These are phyloP conservation scores for Cymodocea nodosa DNA, from an alignment of 116 monocot genomes.

Conservation along the genomic window DNA sequence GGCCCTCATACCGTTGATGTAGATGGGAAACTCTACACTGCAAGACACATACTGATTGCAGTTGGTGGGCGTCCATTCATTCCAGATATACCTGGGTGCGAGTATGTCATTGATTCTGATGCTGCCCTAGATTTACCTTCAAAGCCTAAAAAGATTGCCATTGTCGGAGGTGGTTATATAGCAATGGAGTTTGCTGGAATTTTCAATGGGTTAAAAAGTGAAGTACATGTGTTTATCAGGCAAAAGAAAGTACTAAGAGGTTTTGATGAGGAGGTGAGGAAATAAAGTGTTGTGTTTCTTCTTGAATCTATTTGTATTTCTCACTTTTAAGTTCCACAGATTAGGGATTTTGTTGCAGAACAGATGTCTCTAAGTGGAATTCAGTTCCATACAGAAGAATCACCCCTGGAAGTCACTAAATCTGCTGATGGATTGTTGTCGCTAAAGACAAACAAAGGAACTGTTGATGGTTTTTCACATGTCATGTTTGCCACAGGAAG, in stretches of 20 bases:
- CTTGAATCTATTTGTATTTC: not conserved
- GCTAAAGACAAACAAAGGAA: slow-evolving; percentile 84
- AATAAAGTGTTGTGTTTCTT: not conserved
- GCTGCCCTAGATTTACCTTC: slow-evolving; percentile 80
- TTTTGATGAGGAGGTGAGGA: slow-evolving; percentile 92
- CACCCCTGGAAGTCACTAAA: slow-evolving; percentile 75
- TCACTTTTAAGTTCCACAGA: slow-evolving; percentile 26
- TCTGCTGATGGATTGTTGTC: slow-evolving; percentile 66
- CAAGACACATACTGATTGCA: slow-evolving; percentile 80
- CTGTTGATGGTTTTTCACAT: slow-evolving; percentile 88
- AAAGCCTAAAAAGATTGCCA: slow-evolving; percentile 89
- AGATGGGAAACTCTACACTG: slow-evolving; percentile 83
- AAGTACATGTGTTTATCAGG: slow-evolving; percentile 92
- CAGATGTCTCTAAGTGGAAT: slow-evolving; percentile 95
- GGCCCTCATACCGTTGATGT: slow-evolving; percentile 90
- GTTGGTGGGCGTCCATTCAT: slow-evolving; percentile 84
- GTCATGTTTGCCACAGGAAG: slow-evolving; percentile 99
- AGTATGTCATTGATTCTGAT: slow-evolving; percentile 95
- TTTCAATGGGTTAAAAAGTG: slow-evolving; percentile 90
- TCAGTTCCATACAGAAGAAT: slow-evolving; percentile 82
- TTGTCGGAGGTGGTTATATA: slow-evolving; percentile 97
- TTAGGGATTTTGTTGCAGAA: slow-evolving; percentile 93
- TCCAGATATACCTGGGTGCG: slow-evolving; percentile 88
- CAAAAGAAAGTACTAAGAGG: slow-evolving; percentile 98
- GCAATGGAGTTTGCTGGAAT: slow-evolving; percentile 98